Evolutionary conservation across 305 asterid species (phyloP).

Genomic region (Coffea humblotiana): DNA sequence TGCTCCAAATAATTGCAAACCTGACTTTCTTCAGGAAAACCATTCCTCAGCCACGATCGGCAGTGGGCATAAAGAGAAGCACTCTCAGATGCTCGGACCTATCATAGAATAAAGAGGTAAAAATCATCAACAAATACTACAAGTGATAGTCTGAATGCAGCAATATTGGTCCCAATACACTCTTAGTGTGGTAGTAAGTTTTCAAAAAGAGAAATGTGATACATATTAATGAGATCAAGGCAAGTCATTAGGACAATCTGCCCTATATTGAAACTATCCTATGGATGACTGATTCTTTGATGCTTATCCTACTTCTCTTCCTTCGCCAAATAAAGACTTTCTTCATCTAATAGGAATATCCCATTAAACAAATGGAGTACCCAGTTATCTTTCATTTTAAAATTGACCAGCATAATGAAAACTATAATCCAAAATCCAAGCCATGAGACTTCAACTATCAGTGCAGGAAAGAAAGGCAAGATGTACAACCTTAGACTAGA

Average conservation of each 20-base stretch:
- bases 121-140: constrained; percentile 15
- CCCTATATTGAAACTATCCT: not conserved
- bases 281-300: not conserved
- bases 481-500: not conserved
- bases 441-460: not conserved
- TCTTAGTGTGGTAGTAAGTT: not conserved
- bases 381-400: not conserved
- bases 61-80: constrained; percentile 76
- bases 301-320: not conserved
- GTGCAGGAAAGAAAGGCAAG: not conserved
- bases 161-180: not conserved
- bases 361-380: not conserved
- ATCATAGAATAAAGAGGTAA: constrained; percentile 24
- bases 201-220: constrained; percentile 3
- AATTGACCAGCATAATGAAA: not conserved
- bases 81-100: constrained; percentile 65
- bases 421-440: not conserved
- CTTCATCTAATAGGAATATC: not conserved
- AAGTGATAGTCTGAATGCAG: not conserved
- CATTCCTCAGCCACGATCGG: constrained; percentile 90
- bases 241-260: not conserved
- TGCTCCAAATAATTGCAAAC: constrained; percentile 36
- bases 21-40: constrained; percentile 75
- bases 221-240: not conserved
- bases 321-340: not conserved